Evolutionary conservation across 345 rosid genomes (phyloP).

Genomic region (Salix purpurea): DNA sequence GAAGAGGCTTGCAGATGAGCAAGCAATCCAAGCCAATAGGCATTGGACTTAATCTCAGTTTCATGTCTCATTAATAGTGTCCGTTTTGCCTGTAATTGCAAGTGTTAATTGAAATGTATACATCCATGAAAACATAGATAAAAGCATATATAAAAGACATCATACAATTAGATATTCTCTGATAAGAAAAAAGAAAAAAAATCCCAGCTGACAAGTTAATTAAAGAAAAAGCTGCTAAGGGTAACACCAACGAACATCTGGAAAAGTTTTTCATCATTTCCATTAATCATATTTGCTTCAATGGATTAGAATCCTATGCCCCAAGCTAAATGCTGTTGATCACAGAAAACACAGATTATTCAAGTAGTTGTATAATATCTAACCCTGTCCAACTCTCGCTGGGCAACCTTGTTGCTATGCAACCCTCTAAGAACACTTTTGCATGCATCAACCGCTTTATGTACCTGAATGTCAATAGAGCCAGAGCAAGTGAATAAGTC

Average conservation of each 20-base stretch:
- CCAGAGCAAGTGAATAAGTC: slow-evolving; percentile 19
- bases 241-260: not conserved
- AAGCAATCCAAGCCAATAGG: slow-evolving; percentile 95
- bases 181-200: not conserved
- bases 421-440: slow-evolving; percentile 92
- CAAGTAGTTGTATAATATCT: slow-evolving; percentile 28
- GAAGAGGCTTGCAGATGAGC: slow-evolving; percentile 97
- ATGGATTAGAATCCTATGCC: not conserved
- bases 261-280: not conserved
- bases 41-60: slow-evolving; percentile 97
- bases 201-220: slow-evolving; percentile 5
- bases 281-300: not conserved
- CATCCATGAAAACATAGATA: not conserved
- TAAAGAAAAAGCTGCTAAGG: not conserved
- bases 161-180: not conserved
- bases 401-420: slow-evolving; percentile 75
- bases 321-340: not conserved
- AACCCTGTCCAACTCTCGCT: slow-evolving; percentile 94
- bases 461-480: slow-evolving; percentile 50
- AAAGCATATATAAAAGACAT: not conserved
- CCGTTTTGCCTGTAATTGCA: slow-evolving; percentile 70
- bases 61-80: slow-evolving; percentile 98
- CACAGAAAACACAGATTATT: not conserved
- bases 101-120: not conserved
- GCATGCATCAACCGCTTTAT: slow-evolving; percentile 97